A percentile compares a stretch with the other conserved stretches of the same genome.
phyloP scores from a whole-genome alignment of 2,329 filamentous ascomycete species.

The Fusarium sterilihyphosum region DNA sequence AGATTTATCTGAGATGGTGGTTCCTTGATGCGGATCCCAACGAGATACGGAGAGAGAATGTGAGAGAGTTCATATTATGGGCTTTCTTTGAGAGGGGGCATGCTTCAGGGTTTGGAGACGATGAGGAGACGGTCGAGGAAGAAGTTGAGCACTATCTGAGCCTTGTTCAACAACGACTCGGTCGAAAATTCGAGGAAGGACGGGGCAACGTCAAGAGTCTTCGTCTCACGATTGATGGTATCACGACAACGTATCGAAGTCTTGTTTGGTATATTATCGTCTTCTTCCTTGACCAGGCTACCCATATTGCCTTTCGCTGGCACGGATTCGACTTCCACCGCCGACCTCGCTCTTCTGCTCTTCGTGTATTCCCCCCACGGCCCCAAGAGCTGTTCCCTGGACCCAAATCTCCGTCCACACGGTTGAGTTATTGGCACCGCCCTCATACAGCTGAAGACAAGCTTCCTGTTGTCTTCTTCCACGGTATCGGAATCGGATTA shows the following conservation, averaged over 20 bases:
- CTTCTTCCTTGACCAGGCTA: slow-evolving; percentile 63
- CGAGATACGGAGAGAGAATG: slow-evolving; percentile 73
- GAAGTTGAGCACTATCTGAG: slow-evolving; percentile 61
- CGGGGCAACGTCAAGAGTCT: slow-evolving; percentile 65
- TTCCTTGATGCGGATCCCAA: slow-evolving; percentile 67
- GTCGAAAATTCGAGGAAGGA: slow-evolving; percentile 61
- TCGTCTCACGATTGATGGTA: slow-evolving; percentile 72
- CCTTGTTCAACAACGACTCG: slow-evolving; percentile 63
- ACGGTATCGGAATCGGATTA: slow-evolving; percentile 76
- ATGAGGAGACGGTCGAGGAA: slow-evolving; percentile 46
- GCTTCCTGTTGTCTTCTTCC: slow-evolving; percentile 73
- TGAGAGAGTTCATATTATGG: slow-evolving; percentile 74
- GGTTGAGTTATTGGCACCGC: slow-evolving; percentile 72
- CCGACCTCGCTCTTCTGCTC: slow-evolving; percentile 38
- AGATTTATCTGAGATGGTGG: slow-evolving; percentile 70
- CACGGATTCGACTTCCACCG: slow-evolving; percentile 64
- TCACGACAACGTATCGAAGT: slow-evolving; percentile 69
- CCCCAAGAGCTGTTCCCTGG: slow-evolving; percentile 59
- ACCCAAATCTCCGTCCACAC: slow-evolving; percentile 58
- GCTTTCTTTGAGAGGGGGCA: slow-evolving; percentile 67
- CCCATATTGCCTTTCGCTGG: slow-evolving; percentile 56
- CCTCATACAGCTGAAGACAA: slow-evolving; percentile 62
- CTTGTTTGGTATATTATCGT: slow-evolving; percentile 71
- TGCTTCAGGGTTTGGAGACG: slow-evolving; percentile 11
- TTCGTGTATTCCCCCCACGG: slow-evolving; percentile 66